A percentile compares a stretch with the other conserved stretches of the same genome.
Evolutionary conservation across 352 stramenopile genomes (phyloP).

Genomic region (Pythium grandisporangium): DNA sequence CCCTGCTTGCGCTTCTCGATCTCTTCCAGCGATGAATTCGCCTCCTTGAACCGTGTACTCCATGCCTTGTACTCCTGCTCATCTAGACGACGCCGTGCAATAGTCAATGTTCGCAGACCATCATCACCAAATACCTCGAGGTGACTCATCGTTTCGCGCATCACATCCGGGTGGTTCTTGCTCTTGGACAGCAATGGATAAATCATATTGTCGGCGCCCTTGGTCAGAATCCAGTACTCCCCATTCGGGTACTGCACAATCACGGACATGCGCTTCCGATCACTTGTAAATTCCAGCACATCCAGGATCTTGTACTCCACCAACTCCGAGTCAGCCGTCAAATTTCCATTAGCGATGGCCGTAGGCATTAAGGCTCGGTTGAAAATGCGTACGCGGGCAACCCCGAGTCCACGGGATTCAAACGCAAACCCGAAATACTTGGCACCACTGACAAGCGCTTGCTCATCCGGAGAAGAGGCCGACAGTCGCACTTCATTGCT

Average conservation of each 20-base stretch:
- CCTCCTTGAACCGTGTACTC: slow-evolving; percentile 49
- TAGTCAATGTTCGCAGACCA: slow-evolving; percentile 78
- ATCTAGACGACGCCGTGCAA: slow-evolving; percentile 48
- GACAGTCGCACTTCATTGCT: slow-evolving; percentile 51
- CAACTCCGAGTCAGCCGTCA: slow-evolving; percentile 23
- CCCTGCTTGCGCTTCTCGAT: slow-evolving; percentile 76
- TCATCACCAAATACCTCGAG: slow-evolving; percentile 77
- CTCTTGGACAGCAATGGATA: slow-evolving; percentile 63
- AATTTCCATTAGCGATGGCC: too few relatives aligned
- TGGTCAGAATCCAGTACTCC: slow-evolving; percentile 64
- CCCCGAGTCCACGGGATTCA: slow-evolving; percentile 46
- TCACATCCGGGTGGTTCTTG: slow-evolving; percentile 41
- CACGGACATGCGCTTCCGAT: slow-evolving; percentile 75
- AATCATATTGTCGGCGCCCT: slow-evolving; percentile 93
- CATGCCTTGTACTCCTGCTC: slow-evolving; percentile 55
- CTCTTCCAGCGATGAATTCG: slow-evolving; percentile 60
- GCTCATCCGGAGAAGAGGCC: slow-evolving; percentile 80
- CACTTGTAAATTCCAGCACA: slow-evolving; percentile 95
- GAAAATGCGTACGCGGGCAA: slow-evolving; percentile 48
- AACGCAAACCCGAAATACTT: slow-evolving; percentile 77
- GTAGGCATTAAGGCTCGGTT: slow-evolving; percentile 35
- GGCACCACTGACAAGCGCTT: slow-evolving; percentile 83
- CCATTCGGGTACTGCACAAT: slow-evolving; percentile 63
- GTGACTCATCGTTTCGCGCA: slow-evolving; percentile 52
- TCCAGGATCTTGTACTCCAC: slow-evolving; percentile 84